A percentile compares a stretch with the other conserved stretches of the same genome.
Evolutionary conservation across 2,329 filamentous ascomycete genomes (phyloP).

Genomic region (Colletotrichum orchidophilum): DNA sequence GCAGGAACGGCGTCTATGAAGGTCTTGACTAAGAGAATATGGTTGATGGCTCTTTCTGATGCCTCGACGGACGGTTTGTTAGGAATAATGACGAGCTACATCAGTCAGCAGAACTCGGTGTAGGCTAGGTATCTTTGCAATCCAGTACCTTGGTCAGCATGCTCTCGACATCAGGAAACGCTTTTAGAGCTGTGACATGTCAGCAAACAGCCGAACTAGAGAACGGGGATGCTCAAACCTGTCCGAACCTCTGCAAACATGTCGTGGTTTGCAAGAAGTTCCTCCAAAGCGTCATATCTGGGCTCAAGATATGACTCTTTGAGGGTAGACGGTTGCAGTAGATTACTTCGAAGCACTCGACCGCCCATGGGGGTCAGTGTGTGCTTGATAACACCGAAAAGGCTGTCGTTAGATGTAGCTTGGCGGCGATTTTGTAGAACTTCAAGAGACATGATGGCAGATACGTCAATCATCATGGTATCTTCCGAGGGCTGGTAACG

Average conservation of each 20-base stretch:
- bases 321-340: slow-evolving; percentile 86
- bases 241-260: slow-evolving; percentile 82
- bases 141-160: slow-evolving; percentile 73
- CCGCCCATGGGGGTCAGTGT: slow-evolving; percentile 90
- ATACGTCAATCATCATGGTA: slow-evolving; percentile 94
- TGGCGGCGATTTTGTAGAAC: slow-evolving; percentile 88
- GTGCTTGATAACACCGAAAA: slow-evolving; percentile 87
- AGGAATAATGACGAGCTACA: slow-evolving; percentile 79
- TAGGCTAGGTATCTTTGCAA: fast-evolving
- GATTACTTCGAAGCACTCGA: slow-evolving; percentile 82
- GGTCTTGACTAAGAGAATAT: slow-evolving; percentile 86
- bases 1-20: slow-evolving; percentile 76
- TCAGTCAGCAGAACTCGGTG: slow-evolving; percentile 32
- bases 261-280: slow-evolving; percentile 82
- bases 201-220: slow-evolving; percentile 7
- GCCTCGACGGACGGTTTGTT: slow-evolving; percentile 71
- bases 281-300: slow-evolving; percentile 85
- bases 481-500: slow-evolving; percentile 89
- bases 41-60: slow-evolving; percentile 84
- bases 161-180: slow-evolving; percentile 82
- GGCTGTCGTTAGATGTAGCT: slow-evolving; percentile 79
- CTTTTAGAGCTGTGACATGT: slow-evolving; percentile 69
- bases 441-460: slow-evolving; percentile 87
- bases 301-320: slow-evolving; percentile 71
- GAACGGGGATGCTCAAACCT: slow-evolving; percentile 54